These are phyloP conservation scores for Russula sp. DNA, from an alignment of 768 basidiomycete genomes.

Conservation along the genomic window DNA sequence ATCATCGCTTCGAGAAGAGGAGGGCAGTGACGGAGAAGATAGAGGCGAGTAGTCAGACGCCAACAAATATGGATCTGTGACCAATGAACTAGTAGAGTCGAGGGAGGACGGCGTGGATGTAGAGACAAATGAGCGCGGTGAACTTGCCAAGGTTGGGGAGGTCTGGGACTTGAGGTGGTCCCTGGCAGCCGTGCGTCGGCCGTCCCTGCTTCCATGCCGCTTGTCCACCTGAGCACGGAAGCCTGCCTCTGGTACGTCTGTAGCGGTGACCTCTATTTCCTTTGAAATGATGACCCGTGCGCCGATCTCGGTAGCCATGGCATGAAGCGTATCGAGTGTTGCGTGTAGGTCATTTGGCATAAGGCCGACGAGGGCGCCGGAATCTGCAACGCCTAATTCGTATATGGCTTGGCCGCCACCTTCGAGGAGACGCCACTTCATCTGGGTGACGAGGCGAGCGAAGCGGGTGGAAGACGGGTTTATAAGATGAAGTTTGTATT, in stretches of 20 bases:
- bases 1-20: background rate
- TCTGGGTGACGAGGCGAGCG: conserved; percentile 83
- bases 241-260: conserved; percentile 42
- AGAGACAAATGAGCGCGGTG: conserved; percentile 19
- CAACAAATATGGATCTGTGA: background rate
- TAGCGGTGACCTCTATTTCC: conserved; percentile 70
- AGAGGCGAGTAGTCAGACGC: background rate
- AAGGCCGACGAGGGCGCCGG: conserved; percentile 82
- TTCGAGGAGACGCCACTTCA: conserved; percentile 82
- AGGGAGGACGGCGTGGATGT: conserved; percentile 19
- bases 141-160: background rate
- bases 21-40: conserved; percentile 7
- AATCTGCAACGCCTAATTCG: conserved; percentile 70
- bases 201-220: conserved; percentile 33
- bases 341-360: conserved; percentile 68
- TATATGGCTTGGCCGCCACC: conserved; percentile 57
- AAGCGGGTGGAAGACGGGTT: conserved; percentile 74
- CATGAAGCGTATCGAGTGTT: conserved; percentile 82
- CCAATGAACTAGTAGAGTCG: background rate
- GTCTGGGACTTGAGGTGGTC: background rate
- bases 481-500: conserved; percentile 91
- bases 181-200: conserved; percentile 2
- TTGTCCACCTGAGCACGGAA: conserved; percentile 38
- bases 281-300: conserved; percentile 89
- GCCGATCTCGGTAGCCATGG: conserved; percentile 93